phyloP scores from a whole-genome alignment of 345 rosid genomes.

The Eucalyptus cloeziana region DNA sequence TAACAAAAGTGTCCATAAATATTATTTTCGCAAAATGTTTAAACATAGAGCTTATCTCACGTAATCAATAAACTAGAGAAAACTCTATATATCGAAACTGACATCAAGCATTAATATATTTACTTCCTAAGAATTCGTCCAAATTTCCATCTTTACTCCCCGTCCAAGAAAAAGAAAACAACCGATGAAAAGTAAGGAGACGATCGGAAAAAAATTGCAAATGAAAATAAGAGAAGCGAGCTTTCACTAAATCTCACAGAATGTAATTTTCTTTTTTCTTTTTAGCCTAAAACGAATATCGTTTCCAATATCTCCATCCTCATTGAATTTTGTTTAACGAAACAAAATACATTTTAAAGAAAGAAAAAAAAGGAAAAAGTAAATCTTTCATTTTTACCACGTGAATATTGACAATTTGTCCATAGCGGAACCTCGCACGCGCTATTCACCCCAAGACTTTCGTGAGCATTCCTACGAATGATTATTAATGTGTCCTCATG shows the following conservation, averaged over 20 bases:
- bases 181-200: not conserved
- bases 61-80: not conserved
- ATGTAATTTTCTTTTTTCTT: not conserved
- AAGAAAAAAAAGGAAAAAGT: too few species aligned
- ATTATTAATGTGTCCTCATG: not conserved
- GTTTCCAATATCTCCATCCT: not conserved
- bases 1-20: not conserved
- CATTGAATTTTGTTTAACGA: not conserved
- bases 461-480: not conserved
- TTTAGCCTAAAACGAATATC: not conserved
- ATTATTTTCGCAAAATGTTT: not conserved
- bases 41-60: not conserved
- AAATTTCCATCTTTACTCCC: not conserved
- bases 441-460: not conserved
- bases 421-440: not conserved
- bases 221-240: not conserved
- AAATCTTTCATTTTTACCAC: accelerated
- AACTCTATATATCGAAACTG: not conserved
- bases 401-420: not conserved
- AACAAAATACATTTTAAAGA: not conserved
- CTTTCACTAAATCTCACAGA: not conserved
- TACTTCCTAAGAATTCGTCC: not conserved
- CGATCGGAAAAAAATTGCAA: accelerated
- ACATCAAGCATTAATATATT: not conserved
- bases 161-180: not conserved